A percentile compares a stretch with the other conserved stretches of the same genome.
phyloP scores from a whole-genome alignment of 345 rosid genomes.

The Leavenworthia alabamica region DNA sequence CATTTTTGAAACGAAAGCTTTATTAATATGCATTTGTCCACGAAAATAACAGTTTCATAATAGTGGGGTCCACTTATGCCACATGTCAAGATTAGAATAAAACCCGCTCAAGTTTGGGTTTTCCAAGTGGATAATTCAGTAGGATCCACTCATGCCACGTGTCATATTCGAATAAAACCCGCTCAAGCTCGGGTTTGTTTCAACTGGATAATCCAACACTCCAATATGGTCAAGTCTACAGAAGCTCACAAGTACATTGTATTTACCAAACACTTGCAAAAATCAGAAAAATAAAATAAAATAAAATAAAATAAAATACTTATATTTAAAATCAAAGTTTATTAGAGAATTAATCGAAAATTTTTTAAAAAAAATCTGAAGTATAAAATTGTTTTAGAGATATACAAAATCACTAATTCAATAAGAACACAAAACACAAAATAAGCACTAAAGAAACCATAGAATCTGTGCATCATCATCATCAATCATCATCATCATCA shows the following conservation, averaged over 20 bases:
- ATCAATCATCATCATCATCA: neutral
- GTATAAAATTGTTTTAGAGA: constrained; percentile 23
- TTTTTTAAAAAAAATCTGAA: too few species aligned
- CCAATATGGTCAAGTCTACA: too few species aligned
- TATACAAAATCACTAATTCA: constrained; percentile 26
- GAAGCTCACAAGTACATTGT: constrained; percentile 1
- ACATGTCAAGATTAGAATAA: too few species aligned
- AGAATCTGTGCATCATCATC: constrained; percentile 4
- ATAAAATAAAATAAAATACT: too few species aligned
- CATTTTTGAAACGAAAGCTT: neutral
- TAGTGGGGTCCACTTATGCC: neutral
- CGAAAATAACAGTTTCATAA: neutral
- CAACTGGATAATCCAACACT: too few species aligned
- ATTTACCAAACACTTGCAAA: neutral
- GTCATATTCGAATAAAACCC: too few species aligned
- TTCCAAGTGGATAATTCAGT: too few species aligned
- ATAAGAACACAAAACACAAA: constrained; percentile 20
- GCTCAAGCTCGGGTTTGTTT: too few species aligned
- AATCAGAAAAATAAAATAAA: neutral
- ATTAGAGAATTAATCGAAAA: constrained; percentile 6
- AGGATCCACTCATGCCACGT: neutral
- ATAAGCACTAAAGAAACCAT: neutral
- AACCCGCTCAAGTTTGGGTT: too few species aligned
- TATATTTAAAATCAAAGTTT: constrained; percentile 1
- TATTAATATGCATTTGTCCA: neutral